A percentile compares a stretch with the other conserved stretches of the same genome.
phyloP scores from a whole-genome alignment of 139 green algal genomes.

The Yamagishiella unicocca region DNA sequence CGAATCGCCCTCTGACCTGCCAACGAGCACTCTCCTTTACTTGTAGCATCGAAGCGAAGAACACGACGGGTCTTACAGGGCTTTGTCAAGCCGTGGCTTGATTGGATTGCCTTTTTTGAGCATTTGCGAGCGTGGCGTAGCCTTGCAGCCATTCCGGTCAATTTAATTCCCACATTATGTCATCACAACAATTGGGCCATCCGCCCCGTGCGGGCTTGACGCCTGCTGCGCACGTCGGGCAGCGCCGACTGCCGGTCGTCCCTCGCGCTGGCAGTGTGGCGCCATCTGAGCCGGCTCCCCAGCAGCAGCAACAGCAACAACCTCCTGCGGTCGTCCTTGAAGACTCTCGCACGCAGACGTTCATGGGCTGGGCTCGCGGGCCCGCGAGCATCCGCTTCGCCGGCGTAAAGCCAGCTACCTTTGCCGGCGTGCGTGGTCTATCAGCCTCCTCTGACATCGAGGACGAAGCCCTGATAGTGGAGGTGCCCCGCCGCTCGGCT shows the following conservation, averaged over 20 bases:
- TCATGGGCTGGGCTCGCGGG: slow-evolving; percentile 53
- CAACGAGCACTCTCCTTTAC: too few species aligned
- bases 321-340: slow-evolving; percentile 21
- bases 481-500: slow-evolving; percentile 67
- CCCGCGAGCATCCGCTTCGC: slow-evolving; percentile 42
- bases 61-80: too few species aligned
- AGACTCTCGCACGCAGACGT: slow-evolving; percentile 40
- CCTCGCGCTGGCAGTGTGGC: not conserved
- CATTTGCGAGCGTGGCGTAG: too few species aligned
- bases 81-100: too few species aligned
- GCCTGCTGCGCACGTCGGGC: not conserved
- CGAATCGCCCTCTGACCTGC: too few species aligned
- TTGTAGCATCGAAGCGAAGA: too few species aligned
- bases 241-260: not conserved
- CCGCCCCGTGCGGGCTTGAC: not conserved
- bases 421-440: slow-evolving; percentile 70
- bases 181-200: slow-evolving; percentile 5
- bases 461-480: slow-evolving; percentile 72
- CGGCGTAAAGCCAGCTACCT: slow-evolving; percentile 51
- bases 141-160: too few species aligned
- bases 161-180: not conserved
- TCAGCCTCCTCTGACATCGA: slow-evolving; percentile 60
- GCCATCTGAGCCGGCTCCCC: not conserved
- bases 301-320: not conserved
- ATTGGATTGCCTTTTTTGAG: too few species aligned